A percentile compares a stretch with the other conserved stretches of the same genome.
Conservation (phyloP, 2,329 filamentous ascomycete genomes). For the Rhynchosporium secalis region DNA sequence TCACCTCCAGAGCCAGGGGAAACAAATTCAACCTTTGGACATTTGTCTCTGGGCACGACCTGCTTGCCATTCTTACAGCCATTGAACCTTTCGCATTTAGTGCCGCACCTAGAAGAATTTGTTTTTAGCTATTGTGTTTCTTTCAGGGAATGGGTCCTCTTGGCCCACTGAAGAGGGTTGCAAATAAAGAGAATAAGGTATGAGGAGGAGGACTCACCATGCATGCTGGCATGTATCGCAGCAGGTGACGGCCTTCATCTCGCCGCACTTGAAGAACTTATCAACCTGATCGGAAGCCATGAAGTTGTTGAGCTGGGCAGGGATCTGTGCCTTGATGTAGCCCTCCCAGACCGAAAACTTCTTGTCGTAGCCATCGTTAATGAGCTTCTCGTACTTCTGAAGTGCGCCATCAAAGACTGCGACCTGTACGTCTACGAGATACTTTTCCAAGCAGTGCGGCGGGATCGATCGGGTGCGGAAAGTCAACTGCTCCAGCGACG, state of each 20-base stretch:
- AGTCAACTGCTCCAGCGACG: not conserved
- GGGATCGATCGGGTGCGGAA: not conserved
- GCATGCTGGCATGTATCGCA: not conserved
- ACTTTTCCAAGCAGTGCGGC: not conserved
- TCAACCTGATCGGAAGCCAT: not conserved
- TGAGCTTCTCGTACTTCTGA: not conserved
- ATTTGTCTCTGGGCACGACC: not conserved
- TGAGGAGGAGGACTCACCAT: not conserved
- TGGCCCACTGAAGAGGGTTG: not conserved
- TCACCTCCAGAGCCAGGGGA: not conserved
- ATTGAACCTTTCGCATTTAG: not conserved
- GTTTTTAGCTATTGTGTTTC: not conserved
- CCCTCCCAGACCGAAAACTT: not conserved
- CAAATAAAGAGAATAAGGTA: not conserved
- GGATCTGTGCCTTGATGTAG: conserved; percentile 1
- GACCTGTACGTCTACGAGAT: not conserved
- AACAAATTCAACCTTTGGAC: not conserved
- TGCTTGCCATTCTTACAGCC: conserved; percentile 4
- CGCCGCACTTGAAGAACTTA: not conserved
- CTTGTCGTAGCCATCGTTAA: not conserved
- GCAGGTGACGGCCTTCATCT: not conserved
- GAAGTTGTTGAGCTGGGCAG: not conserved
- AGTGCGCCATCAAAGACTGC: not conserved
- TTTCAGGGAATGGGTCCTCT: not conserved
- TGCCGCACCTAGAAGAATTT: not conserved